Conservation (phyloP, 1,139 yeast species). For the Chernovozyma aurita region DNA sequence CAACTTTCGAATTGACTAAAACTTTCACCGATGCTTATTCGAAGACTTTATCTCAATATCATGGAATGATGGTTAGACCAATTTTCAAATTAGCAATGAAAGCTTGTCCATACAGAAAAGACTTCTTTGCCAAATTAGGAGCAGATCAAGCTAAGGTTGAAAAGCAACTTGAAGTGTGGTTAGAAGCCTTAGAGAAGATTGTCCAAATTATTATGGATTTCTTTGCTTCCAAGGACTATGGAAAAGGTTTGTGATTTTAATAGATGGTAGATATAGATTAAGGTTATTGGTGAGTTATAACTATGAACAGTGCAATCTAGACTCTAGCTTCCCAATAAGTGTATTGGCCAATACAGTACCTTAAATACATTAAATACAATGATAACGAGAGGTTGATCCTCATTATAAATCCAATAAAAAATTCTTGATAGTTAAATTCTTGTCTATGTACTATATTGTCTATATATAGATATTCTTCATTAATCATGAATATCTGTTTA, state of each 20-base stretch:
- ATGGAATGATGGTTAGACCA: slow-evolving; percentile 77
- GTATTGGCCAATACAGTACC: too few relatives aligned
- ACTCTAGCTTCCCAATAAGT: too few relatives aligned
- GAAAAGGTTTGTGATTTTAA: slow-evolving; percentile 77
- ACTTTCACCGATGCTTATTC: slow-evolving; percentile 81
- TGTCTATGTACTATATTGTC: too few relatives aligned
- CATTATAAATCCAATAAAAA: too few relatives aligned
- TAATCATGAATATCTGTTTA: neutral
- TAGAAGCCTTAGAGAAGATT: slow-evolving; percentile 68
- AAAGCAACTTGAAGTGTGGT: slow-evolving; percentile 67
- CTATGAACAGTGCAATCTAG: too few relatives aligned
- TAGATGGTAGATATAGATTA: too few relatives aligned
- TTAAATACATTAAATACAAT: too few relatives aligned
- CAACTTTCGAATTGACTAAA: slow-evolving; percentile 60
- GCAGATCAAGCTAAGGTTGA: slow-evolving; percentile 61
- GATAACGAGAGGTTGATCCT: too few relatives aligned
- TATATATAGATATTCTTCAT: too few relatives aligned
- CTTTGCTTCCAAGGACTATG: slow-evolving; percentile 77
- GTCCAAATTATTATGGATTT: slow-evolving; percentile 72
- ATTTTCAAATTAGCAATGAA: slow-evolving; percentile 92
- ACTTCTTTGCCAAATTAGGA: slow-evolving; percentile 78
- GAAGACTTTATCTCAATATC: slow-evolving; percentile 77
- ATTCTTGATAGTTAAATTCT: too few relatives aligned
- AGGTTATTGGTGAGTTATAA: too few relatives aligned
- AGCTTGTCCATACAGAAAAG: slow-evolving; percentile 90